These are phyloP conservation scores for Paecilomyces dactylethromorphus DNA, from an alignment of 2,329 filamentous ascomycete species.

Conservation along the genomic window DNA sequence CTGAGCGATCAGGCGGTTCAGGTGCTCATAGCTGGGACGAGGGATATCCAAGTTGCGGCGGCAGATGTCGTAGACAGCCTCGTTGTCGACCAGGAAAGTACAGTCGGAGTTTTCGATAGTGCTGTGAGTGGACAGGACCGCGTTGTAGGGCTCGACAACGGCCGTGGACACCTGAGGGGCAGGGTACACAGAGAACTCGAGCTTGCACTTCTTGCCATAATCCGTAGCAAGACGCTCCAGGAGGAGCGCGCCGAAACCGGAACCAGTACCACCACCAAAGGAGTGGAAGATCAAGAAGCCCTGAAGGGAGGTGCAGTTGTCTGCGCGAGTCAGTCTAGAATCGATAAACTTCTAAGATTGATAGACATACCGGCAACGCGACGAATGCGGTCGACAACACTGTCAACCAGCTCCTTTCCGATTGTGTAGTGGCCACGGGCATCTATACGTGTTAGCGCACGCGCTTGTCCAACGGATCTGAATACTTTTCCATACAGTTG, in stretches of 20 bases:
- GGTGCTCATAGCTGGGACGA: constrained; percentile 57
- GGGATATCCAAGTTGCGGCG: constrained; percentile 58
- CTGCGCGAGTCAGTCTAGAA: constrained; percentile 26
- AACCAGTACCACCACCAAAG: constrained; percentile 62
- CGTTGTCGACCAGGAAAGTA: constrained; percentile 63
- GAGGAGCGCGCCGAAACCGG: constrained; percentile 59
- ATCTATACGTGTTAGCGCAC: constrained; percentile 37
- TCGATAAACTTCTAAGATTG: neutral
- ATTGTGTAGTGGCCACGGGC: constrained; percentile 64
- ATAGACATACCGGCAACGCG: constrained; percentile 51
- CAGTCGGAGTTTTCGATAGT: constrained; percentile 64
- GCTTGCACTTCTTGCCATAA: constrained; percentile 63
- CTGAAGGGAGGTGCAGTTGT: constrained; percentile 61
- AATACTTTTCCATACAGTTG: constrained; percentile 46
- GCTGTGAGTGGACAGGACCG: constrained; percentile 49
- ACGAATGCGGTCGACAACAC: constrained; percentile 58
- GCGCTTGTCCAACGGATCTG: neutral
- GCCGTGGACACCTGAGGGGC: constrained; percentile 58
- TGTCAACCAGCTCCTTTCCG: constrained; percentile 60
- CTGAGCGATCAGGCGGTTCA: constrained; percentile 61
- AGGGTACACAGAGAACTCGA: constrained; percentile 61
- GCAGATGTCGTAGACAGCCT: constrained; percentile 64
- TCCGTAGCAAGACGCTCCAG: constrained; percentile 59
- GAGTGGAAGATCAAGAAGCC: constrained; percentile 65
- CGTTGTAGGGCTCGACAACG: constrained; percentile 64